phyloP scores from a whole-genome alignment of 371 early-diverging fungal species.

The Gilbertella persicaria region DNA sequence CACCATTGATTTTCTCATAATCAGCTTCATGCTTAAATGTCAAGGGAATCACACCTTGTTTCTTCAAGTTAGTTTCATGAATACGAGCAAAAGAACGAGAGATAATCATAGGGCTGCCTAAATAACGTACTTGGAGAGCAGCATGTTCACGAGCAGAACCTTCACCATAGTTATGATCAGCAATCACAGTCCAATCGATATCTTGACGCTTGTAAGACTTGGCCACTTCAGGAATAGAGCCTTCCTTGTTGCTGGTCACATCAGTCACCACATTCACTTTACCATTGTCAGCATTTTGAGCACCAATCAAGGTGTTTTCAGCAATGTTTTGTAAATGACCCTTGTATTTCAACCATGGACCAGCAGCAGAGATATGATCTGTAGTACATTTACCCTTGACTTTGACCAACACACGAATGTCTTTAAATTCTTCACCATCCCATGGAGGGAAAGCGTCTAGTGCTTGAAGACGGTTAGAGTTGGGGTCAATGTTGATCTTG shows the following conservation, averaged over 20 bases:
- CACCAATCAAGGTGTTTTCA: conserved; percentile 96
- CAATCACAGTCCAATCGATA: conserved; percentile 91
- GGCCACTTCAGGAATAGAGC: conserved; percentile 89
- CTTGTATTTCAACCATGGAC: conserved; percentile 97
- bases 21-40: conserved; percentile 84
- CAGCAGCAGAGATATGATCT: conserved; percentile 95
- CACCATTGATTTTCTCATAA: conserved; percentile 77
- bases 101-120: conserved; percentile 89
- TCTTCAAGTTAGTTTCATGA: conserved; percentile 98
- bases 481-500: conserved; percentile 68
- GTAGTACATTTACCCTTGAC: conserved; percentile 98
- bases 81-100: conserved; percentile 96
- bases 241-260: conserved; percentile 66
- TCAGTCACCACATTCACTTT: conserved; percentile 84
- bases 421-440: conserved; percentile 78
- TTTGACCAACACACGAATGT: conserved; percentile 82
- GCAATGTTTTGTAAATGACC: conserved; percentile 97
- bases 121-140: conserved; percentile 90
- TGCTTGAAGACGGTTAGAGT: conserved; percentile 83
- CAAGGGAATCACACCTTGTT: conserved; percentile 95
- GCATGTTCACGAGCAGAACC: conserved; percentile 98
- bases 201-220: conserved; percentile 80
- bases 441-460: conserved; percentile 82
- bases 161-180: conserved; percentile 97
- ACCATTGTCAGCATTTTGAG: conserved; percentile 89